phyloP scores from a whole-genome alignment of 768 basidiomycete species.

The Termitomyces sp. region DNA sequence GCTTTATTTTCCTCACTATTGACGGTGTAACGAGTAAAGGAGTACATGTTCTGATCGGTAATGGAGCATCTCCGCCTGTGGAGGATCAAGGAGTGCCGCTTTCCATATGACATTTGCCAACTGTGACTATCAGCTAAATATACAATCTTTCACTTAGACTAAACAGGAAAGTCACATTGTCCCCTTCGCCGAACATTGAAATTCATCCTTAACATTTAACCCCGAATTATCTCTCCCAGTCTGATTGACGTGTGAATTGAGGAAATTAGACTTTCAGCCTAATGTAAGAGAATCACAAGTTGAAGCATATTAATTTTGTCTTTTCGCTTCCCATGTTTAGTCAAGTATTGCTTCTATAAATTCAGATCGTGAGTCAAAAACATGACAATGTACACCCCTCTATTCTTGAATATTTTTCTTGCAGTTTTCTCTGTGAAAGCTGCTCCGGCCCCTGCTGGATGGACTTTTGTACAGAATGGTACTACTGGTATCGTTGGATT shows the following conservation, averaged over 20 bases:
- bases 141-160: neutral
- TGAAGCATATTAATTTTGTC: neutral
- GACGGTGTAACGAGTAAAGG: slow-evolving; percentile 31
- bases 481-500: slow-evolving; percentile 7
- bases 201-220: too few species aligned
- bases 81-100: slow-evolving; percentile 22
- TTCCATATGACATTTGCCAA: neutral
- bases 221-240: too few species aligned
- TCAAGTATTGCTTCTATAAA: neutral
- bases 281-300: neutral
- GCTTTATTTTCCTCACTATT: slow-evolving; percentile 22
- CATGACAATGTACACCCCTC: neutral
- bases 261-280: neutral
- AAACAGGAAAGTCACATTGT: neutral
- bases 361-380: neutral
- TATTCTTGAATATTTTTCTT: neutral
- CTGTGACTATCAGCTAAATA: neutral
- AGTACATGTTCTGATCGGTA: slow-evolving; percentile 30
- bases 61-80: slow-evolving; percentile 30
- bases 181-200: neutral
- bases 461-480: slow-evolving; percentile 9
- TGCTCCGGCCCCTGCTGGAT: neutral
- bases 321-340: neutral
- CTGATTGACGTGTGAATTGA: neutral
- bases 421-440: neutral